Conservation (phyloP, 2,329 filamentous ascomycete species). For the Colletotrichum sp. region DNA sequence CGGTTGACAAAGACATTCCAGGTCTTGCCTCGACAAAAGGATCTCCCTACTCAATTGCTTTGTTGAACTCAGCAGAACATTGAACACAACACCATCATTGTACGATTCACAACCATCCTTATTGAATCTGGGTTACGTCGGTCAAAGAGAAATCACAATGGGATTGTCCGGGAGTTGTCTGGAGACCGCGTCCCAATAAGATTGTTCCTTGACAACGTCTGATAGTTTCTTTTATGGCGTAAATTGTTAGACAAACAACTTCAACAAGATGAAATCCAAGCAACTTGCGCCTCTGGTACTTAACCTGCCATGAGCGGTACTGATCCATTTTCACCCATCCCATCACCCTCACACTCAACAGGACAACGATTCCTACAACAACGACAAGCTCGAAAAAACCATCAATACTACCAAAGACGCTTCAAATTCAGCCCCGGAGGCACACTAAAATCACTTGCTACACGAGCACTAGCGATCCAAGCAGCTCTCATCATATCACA, state of each 20-base stretch:
- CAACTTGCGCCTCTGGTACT: accelerated
- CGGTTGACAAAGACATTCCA: background rate
- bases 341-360: background rate
- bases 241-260: background rate
- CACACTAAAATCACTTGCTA: accelerated
- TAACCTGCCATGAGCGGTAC: background rate
- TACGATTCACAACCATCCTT: no score
- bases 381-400: background rate
- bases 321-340: background rate
- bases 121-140: background rate
- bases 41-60: background rate
- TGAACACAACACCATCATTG: no score
- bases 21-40: background rate
- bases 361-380: background rate
- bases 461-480: background rate
- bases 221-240: background rate
- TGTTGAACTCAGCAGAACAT: background rate
- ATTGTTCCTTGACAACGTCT: background rate
- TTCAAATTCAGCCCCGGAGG: background rate
- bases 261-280: background rate
- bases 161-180: no score
- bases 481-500: background rate
- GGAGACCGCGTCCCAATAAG: no score
- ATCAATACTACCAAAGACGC: background rate
- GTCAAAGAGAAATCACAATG: background rate